Percentiles rank a stretch among this genome's conserved stretches.
Conservation (phyloP, 495 filamentous ascomycete genomes). For the Darksidea phi region DNA sequence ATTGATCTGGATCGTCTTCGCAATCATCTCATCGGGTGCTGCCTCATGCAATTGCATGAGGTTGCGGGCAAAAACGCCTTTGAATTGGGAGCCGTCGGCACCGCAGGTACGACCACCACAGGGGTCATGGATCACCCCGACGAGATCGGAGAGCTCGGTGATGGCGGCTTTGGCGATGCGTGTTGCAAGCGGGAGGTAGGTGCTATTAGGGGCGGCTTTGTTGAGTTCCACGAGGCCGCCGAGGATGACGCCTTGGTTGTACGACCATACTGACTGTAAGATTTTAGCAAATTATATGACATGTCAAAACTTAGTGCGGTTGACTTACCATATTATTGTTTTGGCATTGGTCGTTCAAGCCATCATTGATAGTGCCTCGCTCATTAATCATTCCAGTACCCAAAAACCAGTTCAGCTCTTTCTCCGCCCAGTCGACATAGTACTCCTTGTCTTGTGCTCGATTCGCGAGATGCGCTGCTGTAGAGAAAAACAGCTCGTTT, state of each 20-base stretch:
- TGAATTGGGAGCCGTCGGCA: conserved; percentile 68
- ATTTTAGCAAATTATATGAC: not conserved
- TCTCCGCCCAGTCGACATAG: conserved; percentile 58
- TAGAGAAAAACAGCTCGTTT: conserved; percentile 70
- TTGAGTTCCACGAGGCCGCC: conserved; percentile 70
- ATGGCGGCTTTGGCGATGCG: conserved; percentile 62
- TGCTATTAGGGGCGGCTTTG: conserved; percentile 51
- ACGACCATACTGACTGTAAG: conserved; percentile 46
- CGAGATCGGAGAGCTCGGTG: conserved; percentile 51
- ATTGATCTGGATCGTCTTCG: conserved; percentile 57
- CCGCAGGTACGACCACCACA: conserved; percentile 68
- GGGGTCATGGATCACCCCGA: conserved; percentile 63
- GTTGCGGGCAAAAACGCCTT: conserved; percentile 75
- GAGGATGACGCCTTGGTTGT: conserved; percentile 82
- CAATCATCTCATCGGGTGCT: conserved; percentile 53
- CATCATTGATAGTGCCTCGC: conserved; percentile 68
- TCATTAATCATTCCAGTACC: conserved; percentile 63
- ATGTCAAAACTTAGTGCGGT: conserved; percentile 51
- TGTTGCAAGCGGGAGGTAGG: conserved; percentile 48
- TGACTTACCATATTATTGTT: conserved; percentile 56
- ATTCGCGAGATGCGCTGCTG: conserved; percentile 71
- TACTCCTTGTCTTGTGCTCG: conserved; percentile 52
- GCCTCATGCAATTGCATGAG: conserved; percentile 57
- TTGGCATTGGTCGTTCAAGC: conserved; percentile 58
- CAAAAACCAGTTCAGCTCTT: conserved; percentile 68